Base-by-base conservation (phyloP, 768 basidiomycete species). In the Lactarius sanguifluus region DNA sequence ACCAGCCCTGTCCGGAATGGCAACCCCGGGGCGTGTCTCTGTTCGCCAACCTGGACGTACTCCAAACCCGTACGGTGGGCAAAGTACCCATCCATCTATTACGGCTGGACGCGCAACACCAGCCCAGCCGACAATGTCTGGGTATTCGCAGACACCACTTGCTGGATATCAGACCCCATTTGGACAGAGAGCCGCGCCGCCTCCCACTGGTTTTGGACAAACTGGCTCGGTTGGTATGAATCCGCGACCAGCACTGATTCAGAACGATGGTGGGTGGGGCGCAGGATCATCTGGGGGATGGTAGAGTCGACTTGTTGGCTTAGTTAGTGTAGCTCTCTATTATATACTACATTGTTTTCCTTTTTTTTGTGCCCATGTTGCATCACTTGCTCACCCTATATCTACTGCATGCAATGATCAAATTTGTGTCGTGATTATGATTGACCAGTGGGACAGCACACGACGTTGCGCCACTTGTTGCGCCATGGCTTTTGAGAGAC, bases 1-100 rank as follows among this genome's bases (percentile, higher is more conserved):
- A 16, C 83, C 85, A 15, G 91, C 76, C 1, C 70, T 78, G 41
- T 79, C 78, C 2, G 76, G 78, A 55, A 66, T 65, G 59, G 73
- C 75, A n/a, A 92, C 91, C 10, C 90, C 92, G n/a, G 91, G 91
- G 1, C 89, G 86, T 72, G 80, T 86, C 76, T 94, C 92, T 23
- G 81, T 89, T 55, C 90, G 90, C 62, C 89, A 90, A 70, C 75
- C 82, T 41, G 85, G 82, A 20, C 84, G 89, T 57, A 94, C 92
- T 54, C 92, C 92, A 12, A 94, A 93, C 71, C 90, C 92, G 2
- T 93, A 93, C 70, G 83, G 81, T 28, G 79, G 78, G 23, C 66
- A 67, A 50, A 67, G 66, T 28, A 63, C 74, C 76, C 68, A 76
- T 78, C n/a, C 79, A 74, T 18, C 78, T 72, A 57, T 71, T 70